Conservation (phyloP, 1,284 basidiomycete species). For the Polyporus tsugae region DNA sequence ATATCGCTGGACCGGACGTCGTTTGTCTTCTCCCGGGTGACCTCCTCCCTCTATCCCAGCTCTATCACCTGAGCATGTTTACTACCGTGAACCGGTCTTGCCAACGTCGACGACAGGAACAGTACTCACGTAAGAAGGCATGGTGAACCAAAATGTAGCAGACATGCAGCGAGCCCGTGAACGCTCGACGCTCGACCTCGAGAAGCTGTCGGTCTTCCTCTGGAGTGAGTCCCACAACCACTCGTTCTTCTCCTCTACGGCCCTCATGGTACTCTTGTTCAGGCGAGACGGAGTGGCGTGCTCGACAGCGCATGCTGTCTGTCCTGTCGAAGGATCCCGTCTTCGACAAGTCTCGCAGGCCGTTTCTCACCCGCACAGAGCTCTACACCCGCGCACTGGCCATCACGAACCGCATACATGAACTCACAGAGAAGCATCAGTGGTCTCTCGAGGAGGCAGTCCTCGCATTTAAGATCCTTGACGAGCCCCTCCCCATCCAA, state of each 20-base stretch:
- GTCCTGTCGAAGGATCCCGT: conserved; percentile 63
- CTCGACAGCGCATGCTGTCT: conserved; percentile 54
- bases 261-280: background rate
- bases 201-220: conserved; percentile 18
- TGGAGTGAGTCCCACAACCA: conserved; percentile 18
- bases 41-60: background rate
- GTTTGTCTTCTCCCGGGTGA: background rate
- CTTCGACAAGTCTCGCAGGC: conserved; percentile 69
- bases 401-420: conserved; percentile 63
- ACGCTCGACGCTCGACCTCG: conserved; percentile 6
- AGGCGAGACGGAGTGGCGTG: conserved; percentile 62
- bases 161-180: conserved; percentile 27
- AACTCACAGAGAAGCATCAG: conserved; percentile 58
- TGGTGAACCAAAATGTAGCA: conserved; percentile 18
- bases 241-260: background rate
- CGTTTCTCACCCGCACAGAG: conserved; percentile 61
- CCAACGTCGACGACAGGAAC: background rate
- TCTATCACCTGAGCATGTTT: background rate
- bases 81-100: too few species aligned
- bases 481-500: conserved; percentile 59
- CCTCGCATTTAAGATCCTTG: conserved; percentile 54
- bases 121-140: background rate
- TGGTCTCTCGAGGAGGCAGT: conserved; percentile 60
- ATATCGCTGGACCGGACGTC: background rate
- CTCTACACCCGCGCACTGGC: conserved; percentile 56